Percentiles rank a stretch among this genome's conserved stretches.
Evolutionary conservation across 2,329 filamentous ascomycete species (phyloP).

Genomic region (Aspergillus chevalieri): DNA sequence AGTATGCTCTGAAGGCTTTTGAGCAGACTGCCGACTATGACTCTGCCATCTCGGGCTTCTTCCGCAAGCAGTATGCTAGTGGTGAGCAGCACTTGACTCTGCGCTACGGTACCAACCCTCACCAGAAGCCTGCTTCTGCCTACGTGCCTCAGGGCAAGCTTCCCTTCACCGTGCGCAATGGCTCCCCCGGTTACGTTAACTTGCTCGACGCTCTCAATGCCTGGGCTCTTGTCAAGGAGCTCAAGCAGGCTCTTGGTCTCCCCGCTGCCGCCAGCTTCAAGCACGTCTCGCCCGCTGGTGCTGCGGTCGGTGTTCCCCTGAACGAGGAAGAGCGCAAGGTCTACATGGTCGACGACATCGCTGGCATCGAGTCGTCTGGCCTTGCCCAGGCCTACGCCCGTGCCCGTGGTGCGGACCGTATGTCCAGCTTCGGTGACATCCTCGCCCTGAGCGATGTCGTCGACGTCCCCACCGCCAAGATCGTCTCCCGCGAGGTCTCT

Average conservation of each 20-base stretch:
- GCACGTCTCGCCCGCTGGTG: constrained; percentile 95
- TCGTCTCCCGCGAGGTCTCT: constrained; percentile 96
- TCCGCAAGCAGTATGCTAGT: constrained; percentile 91
- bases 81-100: constrained; percentile 78
- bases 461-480: constrained; percentile 88
- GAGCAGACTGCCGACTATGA: constrained; percentile 98
- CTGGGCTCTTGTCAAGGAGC: constrained; percentile 94
- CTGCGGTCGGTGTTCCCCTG: constrained; percentile 84
- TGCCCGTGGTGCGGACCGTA: constrained; percentile 90
- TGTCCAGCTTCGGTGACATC: constrained; percentile 97
- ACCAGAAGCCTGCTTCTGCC: constrained; percentile 93
- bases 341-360: constrained; percentile 96
- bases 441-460: constrained; percentile 89
- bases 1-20: constrained; percentile 94
- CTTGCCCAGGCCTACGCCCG: constrained; percentile 94
- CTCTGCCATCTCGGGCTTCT: constrained; percentile 88
- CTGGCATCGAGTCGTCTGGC: constrained; percentile 74
- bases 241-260: constrained; percentile 78
- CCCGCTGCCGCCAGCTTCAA: constrained; percentile 97
- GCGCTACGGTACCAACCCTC: constrained; percentile 93
- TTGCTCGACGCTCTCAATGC: constrained; percentile 92
- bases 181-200: constrained; percentile 94
- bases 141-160: constrained; percentile 66
- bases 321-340: constrained; percentile 87
- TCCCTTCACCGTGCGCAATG: constrained; percentile 90